Conservation (phyloP, 2,329 filamentous ascomycete species). For the Scedosporium dehoogii region DNA sequence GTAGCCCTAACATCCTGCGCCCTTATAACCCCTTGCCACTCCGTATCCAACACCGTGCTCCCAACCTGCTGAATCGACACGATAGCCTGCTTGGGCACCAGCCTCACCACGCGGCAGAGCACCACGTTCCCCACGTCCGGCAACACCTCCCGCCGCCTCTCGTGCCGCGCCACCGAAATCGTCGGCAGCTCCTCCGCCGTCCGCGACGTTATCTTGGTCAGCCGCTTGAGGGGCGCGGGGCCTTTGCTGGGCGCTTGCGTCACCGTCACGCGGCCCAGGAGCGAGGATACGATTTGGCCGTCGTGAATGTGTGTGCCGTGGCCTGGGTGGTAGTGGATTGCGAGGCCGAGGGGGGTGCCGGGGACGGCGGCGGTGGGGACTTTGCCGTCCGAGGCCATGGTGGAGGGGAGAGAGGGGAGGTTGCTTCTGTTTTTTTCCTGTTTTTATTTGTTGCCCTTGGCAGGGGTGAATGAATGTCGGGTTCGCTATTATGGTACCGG, state of each 20-base stretch:
- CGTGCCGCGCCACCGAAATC: constrained; percentile 43
- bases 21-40: constrained; percentile 78
- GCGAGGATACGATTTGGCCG: constrained; percentile 67
- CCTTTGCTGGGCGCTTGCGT: constrained; percentile 31
- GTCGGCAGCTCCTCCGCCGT: constrained; percentile 35
- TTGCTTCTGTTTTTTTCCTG: neutral
- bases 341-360: constrained; percentile 67
- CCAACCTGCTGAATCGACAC: constrained; percentile 80
- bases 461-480: neutral
- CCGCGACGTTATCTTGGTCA: constrained; percentile 45
- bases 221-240: constrained; percentile 45
- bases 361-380: constrained; percentile 57
- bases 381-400: constrained; percentile 23
- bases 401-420: neutral
- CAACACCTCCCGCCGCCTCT: constrained; percentile 57
- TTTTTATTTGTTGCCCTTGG: neutral
- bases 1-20: constrained; percentile 89
- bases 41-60: constrained; percentile 60
- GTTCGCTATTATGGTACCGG: neutral
- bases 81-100: constrained; percentile 75
- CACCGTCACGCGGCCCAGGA: constrained; percentile 61
- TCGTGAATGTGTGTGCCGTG: constrained; percentile 76
- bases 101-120: constrained; percentile 74
- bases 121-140: constrained; percentile 75
- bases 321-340: constrained; percentile 59